Evolutionary conservation across 2,329 filamentous ascomycete species (phyloP).

Genomic region (Fusarium secorum): DNA sequence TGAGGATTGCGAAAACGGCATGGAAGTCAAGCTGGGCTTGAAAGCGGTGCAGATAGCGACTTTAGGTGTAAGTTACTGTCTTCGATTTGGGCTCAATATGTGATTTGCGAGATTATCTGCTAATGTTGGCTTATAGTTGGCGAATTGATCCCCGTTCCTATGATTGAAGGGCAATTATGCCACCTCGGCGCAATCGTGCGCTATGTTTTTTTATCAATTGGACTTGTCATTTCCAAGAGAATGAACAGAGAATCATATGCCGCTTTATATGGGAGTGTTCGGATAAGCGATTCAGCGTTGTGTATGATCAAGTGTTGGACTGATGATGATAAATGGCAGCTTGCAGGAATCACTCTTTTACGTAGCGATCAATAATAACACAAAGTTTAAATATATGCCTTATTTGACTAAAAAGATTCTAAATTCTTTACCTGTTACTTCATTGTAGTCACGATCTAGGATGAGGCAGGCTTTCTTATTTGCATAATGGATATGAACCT

Average conservation of each 20-base stretch:
- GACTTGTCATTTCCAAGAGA: fast-evolving
- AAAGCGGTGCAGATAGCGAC: not conserved
- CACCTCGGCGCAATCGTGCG: not conserved
- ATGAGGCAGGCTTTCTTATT: not conserved
- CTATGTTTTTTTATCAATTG: too few species aligned
- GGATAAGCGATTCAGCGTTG: not conserved
- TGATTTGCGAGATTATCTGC: not conserved
- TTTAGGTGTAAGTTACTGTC: not conserved
- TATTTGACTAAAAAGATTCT: not conserved
- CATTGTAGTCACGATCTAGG: too few species aligned
- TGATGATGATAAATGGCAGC: not conserved
- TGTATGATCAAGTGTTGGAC: not conserved
- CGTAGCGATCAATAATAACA: not conserved
- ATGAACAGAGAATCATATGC: not conserved
- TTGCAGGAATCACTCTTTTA: not conserved
- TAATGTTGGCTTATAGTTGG: not conserved
- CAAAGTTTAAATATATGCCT: not conserved
- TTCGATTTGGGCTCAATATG: fast-evolving
- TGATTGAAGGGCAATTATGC: fast-evolving
- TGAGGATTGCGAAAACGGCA: not conserved
- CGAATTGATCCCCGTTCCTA: not conserved
- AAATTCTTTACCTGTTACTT: not conserved
- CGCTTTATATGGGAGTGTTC: not conserved
- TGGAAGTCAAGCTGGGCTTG: not conserved
- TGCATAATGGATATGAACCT: not conserved